Percentiles rank a stretch among this genome's conserved stretches.
These are phyloP conservation scores for Clitocybe nebularis DNA, from an alignment of 1,284 basidiomycete genomes.

Conservation along the genomic window DNA sequence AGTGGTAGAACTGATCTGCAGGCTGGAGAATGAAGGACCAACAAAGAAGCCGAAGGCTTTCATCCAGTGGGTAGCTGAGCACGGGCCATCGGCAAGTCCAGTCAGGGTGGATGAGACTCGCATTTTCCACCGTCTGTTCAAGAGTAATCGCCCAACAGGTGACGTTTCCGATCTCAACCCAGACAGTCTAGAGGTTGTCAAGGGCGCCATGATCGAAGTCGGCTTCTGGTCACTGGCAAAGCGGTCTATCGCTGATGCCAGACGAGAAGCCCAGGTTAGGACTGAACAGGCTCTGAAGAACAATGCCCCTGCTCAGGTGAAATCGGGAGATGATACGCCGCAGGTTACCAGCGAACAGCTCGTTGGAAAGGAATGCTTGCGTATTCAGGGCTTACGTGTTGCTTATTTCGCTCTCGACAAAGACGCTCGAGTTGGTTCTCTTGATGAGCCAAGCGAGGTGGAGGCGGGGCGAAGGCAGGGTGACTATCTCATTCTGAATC, in stretches of 20 bases:
- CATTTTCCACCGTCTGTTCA: constrained; percentile 93
- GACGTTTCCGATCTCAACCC: constrained; percentile 83
- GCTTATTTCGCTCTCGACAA: constrained; percentile 95
- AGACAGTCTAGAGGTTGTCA: constrained; percentile 74
- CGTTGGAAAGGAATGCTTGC: constrained; percentile 88
- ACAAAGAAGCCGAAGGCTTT: constrained; percentile 89
- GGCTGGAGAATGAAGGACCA: constrained; percentile 67
- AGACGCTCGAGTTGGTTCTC: constrained; percentile 65
- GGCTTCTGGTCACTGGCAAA: constrained; percentile 89
- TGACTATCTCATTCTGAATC: constrained; percentile 85
- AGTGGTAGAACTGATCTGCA: constrained; percentile 78
- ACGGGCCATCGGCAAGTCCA: constrained; percentile 74
- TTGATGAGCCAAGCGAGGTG: constrained; percentile 52
- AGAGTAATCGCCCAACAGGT: constrained; percentile 85
- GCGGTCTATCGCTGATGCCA: constrained; percentile 62
- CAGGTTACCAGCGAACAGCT: constrained; percentile 77
- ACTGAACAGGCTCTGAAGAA: constrained; percentile 61
- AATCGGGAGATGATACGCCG: constrained; percentile 51
- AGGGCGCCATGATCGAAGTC: constrained; percentile 81
- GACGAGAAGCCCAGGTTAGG: constrained; percentile 61
- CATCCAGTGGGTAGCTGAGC: constrained; percentile 97
- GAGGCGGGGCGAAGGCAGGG: constrained; percentile 50
- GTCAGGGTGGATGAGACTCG: constrained; percentile 87
- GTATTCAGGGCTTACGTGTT: constrained; percentile 96
- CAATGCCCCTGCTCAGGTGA: constrained; percentile 31